A percentile compares a stretch with the other conserved stretches of the same genome.
These are phyloP conservation scores for Leishmania turanica DNA, from an alignment of 208 protist genomes.

Conservation along the genomic window DNA sequence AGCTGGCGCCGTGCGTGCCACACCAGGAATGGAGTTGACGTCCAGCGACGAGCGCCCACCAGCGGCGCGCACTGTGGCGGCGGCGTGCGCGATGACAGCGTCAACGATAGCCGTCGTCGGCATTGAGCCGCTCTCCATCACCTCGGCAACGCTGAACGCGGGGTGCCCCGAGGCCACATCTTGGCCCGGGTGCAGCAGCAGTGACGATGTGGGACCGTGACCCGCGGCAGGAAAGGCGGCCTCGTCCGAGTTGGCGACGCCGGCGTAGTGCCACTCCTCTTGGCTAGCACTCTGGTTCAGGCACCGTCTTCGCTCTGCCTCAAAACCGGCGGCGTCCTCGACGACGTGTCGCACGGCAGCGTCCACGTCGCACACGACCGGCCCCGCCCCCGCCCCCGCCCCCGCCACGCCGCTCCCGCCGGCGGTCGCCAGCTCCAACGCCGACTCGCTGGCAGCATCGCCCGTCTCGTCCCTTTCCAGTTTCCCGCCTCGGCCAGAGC, in stretches of 20 bases:
- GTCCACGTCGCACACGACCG: constrained; percentile 6
- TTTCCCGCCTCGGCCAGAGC: not conserved
- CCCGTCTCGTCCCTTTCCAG: not conserved
- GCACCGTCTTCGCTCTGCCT: constrained; percentile 9
- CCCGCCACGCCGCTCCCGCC: not conserved
- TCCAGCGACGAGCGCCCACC: constrained; percentile 17
- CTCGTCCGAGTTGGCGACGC: not conserved
- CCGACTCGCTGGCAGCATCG: not conserved
- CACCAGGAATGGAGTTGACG: not conserved
- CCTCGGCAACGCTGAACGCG: constrained; percentile 17
- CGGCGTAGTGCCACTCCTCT: constrained; percentile 10
- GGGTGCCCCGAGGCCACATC: not conserved
- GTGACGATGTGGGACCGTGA: not conserved
- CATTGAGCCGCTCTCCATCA: constrained; percentile 28
- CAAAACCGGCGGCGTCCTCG: constrained; percentile 24
- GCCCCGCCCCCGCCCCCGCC: not conserved
- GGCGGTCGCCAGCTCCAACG: not conserved
- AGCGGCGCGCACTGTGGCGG: constrained; percentile 13
- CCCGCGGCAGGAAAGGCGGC: not conserved
- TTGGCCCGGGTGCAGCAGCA: not conserved
- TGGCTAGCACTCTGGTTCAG: constrained; percentile 9
- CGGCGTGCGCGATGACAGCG: constrained; percentile 32
- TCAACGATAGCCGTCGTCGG: constrained; percentile 27
- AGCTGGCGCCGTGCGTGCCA: not conserved
- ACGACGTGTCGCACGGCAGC: constrained; percentile 14